Evolutionary conservation across 2,329 filamentous ascomycete genomes (phyloP).

Genomic region (Hypoxylon sp.): DNA sequence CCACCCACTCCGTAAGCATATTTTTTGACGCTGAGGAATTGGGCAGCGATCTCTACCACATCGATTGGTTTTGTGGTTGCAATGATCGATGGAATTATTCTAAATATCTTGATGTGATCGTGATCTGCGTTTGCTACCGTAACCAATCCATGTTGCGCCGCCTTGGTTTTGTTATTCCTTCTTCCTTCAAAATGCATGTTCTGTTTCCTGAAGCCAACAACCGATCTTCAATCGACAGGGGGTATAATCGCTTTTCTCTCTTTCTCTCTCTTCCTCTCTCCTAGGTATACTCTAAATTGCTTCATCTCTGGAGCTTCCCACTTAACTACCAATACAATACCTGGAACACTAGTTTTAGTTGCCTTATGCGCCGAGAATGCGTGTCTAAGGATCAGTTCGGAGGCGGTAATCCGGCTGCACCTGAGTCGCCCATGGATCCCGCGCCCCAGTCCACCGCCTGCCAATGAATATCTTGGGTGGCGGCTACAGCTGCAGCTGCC

Average conservation of each 20-base stretch:
- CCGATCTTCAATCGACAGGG: slow-evolving; percentile 25
- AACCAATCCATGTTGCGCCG: slow-evolving; percentile 19
- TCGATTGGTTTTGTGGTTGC: slow-evolving; percentile 27
- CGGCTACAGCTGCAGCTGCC: slow-evolving; percentile 35
- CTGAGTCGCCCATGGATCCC: slow-evolving; percentile 30
- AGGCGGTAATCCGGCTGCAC: slow-evolving; percentile 13
- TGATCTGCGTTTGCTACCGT: slow-evolving; percentile 31
- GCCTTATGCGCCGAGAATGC: slow-evolving; percentile 9
- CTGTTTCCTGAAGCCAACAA: slow-evolving; percentile 20
- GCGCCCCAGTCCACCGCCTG: slow-evolving; percentile 37
- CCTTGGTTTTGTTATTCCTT: slow-evolving; percentile 5
- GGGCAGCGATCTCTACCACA: slow-evolving; percentile 34
- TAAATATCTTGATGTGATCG: slow-evolving; percentile 35
- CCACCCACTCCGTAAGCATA: slow-evolving; percentile 15
- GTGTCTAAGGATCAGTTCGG: slow-evolving; percentile 28
- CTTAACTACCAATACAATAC: slow-evolving; percentile 22
- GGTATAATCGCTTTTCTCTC: slow-evolving; percentile 32
- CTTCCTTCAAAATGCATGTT: slow-evolving; percentile 11
- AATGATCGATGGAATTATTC: slow-evolving; percentile 36
- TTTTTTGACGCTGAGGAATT: slow-evolving; percentile 16
- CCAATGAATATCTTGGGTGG: slow-evolving; percentile 39
- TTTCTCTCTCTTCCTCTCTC: not conserved
- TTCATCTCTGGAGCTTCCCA: slow-evolving; percentile 6
- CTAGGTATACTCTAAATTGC: slow-evolving; percentile 9
- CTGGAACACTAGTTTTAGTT: slow-evolving; percentile 7